Percentiles rank a stretch among this genome's conserved stretches.
phyloP scores from a whole-genome alignment of 495 filamentous ascomycete species.

The Neurospora sp. region DNA sequence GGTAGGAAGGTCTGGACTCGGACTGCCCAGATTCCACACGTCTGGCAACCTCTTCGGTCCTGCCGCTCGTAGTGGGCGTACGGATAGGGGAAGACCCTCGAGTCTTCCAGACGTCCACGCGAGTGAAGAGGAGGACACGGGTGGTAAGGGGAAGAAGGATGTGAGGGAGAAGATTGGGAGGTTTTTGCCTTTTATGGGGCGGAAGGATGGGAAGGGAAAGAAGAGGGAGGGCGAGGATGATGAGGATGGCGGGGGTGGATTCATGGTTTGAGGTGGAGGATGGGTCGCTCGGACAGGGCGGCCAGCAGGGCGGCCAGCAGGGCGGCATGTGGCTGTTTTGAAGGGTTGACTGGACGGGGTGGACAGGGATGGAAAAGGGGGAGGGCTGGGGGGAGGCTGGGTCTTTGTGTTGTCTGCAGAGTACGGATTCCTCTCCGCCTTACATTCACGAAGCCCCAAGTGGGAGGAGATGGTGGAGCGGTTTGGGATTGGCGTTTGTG shows the following conservation, averaged over 20 bases:
- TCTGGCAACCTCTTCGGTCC: background rate
- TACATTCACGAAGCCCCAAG: background rate
- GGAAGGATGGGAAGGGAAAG: background rate
- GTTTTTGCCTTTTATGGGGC: background rate
- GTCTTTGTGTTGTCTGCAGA: background rate
- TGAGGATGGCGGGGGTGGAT: background rate
- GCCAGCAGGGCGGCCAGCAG: background rate
- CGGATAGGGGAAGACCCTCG: background rate
- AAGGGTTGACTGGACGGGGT: background rate
- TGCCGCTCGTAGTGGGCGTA: background rate
- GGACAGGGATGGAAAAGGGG: background rate
- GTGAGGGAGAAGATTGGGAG: background rate
- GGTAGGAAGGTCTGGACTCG: background rate
- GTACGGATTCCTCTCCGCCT: background rate
- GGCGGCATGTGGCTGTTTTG: background rate
- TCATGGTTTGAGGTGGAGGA: background rate
- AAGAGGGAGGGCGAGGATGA: background rate
- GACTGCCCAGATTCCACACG: background rate
- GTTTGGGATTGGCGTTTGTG: background rate
- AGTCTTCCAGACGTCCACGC: background rate
- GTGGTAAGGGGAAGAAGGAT: background rate
- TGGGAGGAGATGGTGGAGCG: background rate
- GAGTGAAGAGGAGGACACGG: background rate
- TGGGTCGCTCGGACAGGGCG: background rate
- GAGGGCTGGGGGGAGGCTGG: background rate